A percentile compares a stretch with the other conserved stretches of the same genome.
phyloP scores from a whole-genome alignment of 139 green algal species.

The Trebouxia sp. region DNA sequence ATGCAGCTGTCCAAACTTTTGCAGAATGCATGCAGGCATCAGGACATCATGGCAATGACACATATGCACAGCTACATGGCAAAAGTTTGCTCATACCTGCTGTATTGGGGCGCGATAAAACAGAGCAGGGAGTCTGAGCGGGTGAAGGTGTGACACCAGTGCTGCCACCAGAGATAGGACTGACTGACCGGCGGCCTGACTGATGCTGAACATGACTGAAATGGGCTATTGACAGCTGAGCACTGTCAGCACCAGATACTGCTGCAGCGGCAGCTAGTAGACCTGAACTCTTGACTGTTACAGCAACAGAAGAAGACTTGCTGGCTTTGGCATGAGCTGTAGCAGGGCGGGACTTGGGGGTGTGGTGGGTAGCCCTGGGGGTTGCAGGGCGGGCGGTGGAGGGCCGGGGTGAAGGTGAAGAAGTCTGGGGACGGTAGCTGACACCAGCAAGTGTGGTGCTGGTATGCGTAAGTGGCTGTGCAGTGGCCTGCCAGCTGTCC shows the following conservation, averaged over 20 bases:
- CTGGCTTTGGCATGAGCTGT: background rate
- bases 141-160: background rate
- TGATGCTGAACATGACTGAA: background rate
- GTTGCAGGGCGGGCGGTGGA: background rate
- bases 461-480: background rate
- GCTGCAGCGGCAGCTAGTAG: background rate
- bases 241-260: background rate
- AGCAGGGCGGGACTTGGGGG: background rate
- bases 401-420: slow-evolving; percentile 4
- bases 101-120: background rate
- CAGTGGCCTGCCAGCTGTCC: background rate
- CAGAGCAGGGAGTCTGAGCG: slow-evolving; percentile 10
- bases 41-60: background rate
- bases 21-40: background rate
- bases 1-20: no score
- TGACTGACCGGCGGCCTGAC: background rate
- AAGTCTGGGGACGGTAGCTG: background rate
- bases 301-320: background rate
- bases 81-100: background rate
- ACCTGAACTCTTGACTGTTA: background rate
- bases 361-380: background rate
- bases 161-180: slow-evolving; percentile 1
- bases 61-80: no score
- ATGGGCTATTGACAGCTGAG: background rate
- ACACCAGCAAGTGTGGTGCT: background rate